Conservation (phyloP, 78 protist genomes). For the Diacronema lutheri region DNA sequence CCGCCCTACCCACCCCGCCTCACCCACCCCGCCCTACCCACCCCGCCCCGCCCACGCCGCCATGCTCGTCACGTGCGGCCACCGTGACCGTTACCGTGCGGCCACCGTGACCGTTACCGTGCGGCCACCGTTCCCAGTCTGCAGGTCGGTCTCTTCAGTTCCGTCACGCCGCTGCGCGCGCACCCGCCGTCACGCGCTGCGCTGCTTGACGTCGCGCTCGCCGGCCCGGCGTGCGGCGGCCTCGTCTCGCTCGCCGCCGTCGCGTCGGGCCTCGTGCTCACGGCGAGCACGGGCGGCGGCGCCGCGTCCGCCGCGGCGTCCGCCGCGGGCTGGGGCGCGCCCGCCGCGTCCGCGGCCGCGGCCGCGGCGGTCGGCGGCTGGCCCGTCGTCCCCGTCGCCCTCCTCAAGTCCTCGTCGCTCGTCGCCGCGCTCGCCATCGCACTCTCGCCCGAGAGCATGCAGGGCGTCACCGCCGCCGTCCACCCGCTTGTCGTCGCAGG, state of each 20-base stretch:
- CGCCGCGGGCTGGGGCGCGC: not conserved
- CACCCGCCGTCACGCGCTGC: not conserved
- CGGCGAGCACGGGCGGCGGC: not conserved
- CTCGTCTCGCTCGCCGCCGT: not conserved
- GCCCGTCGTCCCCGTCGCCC: not conserved
- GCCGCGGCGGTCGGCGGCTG: not conserved
- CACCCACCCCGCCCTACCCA: too few relatives aligned
- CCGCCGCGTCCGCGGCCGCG: not conserved
- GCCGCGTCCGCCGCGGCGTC: not conserved
- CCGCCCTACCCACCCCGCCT: too few relatives aligned
- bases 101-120: too few relatives aligned
- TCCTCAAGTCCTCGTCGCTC: not conserved
- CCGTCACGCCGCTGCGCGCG: not conserved
- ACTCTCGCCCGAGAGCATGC: not conserved
- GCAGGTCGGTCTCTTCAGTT: not conserved
- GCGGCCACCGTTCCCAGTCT: too few relatives aligned
- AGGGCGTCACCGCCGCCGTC: not conserved
- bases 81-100: too few relatives aligned
- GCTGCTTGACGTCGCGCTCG: not conserved
- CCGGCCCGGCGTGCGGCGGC: not conserved
- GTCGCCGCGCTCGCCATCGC: not conserved
- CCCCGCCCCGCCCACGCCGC: too few relatives aligned
- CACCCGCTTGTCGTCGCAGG: constrained; percentile 9
- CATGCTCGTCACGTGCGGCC: too few relatives aligned
- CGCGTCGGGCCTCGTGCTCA: not conserved